A percentile compares a stretch with the other conserved stretches of the same genome.
These are phyloP conservation scores for Penicillium hesseltinei DNA, from an alignment of 2,329 filamentous ascomycete species.

Conservation along the genomic window DNA sequence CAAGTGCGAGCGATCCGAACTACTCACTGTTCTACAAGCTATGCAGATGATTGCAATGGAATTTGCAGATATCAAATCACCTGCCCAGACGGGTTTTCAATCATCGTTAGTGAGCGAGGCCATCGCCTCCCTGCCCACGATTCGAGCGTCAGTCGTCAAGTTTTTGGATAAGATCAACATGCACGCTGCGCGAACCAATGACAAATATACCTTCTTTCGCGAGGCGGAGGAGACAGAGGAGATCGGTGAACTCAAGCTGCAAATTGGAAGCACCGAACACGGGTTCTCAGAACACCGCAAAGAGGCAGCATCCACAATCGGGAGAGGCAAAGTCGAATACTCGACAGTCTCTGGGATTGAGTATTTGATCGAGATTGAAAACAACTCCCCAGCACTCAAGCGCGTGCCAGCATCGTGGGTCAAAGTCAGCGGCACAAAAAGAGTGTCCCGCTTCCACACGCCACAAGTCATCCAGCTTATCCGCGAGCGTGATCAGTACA, in stretches of 20 bases:
- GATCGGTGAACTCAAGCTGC: conserved; percentile 83
- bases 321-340: conserved; percentile 72
- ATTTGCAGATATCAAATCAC: conserved; percentile 65
- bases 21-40: conserved; percentile 79
- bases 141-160: conserved; percentile 67
- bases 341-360: conserved; percentile 86
- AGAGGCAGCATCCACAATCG: conserved; percentile 69
- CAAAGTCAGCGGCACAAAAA: conserved; percentile 94
- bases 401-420: conserved; percentile 90
- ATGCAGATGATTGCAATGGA: conserved; percentile 78
- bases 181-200: conserved; percentile 76
- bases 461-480: conserved; percentile 82
- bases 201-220: conserved; percentile 92
- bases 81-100: conserved; percentile 68
- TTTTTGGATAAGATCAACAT: conserved; percentile 84
- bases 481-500: conserved; percentile 87
- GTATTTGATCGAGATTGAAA: conserved; percentile 89
- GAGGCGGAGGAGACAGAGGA: conserved; percentile 84
- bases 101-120: conserved; percentile 69
- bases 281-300: conserved; percentile 76
- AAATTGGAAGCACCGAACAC: conserved; percentile 87
- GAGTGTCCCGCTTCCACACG: conserved; percentile 87
- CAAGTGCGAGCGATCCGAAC: conserved; percentile 77
- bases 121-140: conserved; percentile 71
- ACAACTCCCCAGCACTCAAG: conserved; percentile 67